Conservation (phyloP, 1,284 basidiomycete species). For the Neolentinus lepideus region DNA sequence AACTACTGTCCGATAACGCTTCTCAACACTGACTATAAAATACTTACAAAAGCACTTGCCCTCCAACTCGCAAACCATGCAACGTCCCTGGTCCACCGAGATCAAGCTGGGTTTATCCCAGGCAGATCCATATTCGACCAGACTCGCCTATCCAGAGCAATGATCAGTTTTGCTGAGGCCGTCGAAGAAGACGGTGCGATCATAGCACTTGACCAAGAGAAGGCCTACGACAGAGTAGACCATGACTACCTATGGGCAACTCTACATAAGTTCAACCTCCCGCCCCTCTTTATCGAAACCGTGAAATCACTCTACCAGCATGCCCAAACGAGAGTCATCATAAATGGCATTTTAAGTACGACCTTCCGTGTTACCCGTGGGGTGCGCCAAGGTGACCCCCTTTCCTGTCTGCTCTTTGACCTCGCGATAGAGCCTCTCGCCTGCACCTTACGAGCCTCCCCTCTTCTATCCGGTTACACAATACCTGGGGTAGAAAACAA, state of each 20-base stretch:
- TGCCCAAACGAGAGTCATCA: conserved; percentile 16
- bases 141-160: conserved; percentile 11
- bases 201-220: conserved; percentile 23
- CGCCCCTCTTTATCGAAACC: conserved; percentile 11
- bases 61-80: conserved; percentile 10
- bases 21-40: conserved; percentile 25
- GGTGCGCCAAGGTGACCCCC: conserved; percentile 24
- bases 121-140: conserved; percentile 18
- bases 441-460: conserved; percentile 10
- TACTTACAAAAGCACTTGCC: conserved; percentile 15
- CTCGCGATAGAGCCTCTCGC: conserved; percentile 20
- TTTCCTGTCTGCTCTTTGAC: conserved; percentile 22
- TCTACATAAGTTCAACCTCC: conserved; percentile 13
- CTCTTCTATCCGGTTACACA: conserved; percentile 10
- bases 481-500: conserved; percentile 9
- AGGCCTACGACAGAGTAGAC: conserved; percentile 23
- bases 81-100: conserved; percentile 11
- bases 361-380: conserved; percentile 15
- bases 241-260: conserved; percentile 23
- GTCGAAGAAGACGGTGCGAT: conserved; percentile 17
- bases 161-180: conserved; percentile 17
- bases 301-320: conserved; percentile 16
- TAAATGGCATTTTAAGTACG: conserved; percentile 19
- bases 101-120: conserved; percentile 24
- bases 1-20: conserved; percentile 28